phyloP scores from a whole-genome alignment of 371 early-diverging fungal genomes.

The Mucor saturninus region DNA sequence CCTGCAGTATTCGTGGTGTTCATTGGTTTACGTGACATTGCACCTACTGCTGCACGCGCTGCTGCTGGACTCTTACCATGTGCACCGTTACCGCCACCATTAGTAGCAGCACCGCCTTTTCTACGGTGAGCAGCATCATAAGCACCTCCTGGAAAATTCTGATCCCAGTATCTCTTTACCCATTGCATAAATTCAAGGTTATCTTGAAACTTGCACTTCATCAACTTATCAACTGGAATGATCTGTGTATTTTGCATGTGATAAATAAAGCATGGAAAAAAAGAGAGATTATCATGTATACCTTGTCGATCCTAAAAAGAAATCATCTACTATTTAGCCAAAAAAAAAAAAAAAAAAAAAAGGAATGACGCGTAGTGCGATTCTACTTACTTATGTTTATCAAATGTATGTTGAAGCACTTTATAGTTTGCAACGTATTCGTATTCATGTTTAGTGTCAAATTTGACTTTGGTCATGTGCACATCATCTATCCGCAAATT shows the following conservation, averaged over 20 bases:
- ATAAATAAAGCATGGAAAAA: neutral
- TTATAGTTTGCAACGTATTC: slow-evolving; percentile 92
- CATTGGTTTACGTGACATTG: neutral
- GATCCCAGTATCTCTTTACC: slow-evolving; percentile 89
- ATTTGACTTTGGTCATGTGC: slow-evolving; percentile 85
- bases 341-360: neutral
- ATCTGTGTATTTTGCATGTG: neutral
- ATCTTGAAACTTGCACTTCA: slow-evolving; percentile 94
- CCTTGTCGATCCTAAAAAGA: slow-evolving; percentile 52
- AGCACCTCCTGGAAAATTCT: slow-evolving; percentile 75
- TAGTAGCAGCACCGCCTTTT: slow-evolving; percentile 69
- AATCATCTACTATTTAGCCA: neutral
- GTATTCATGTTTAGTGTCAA: slow-evolving; percentile 90
- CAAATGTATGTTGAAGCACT: slow-evolving; percentile 83
- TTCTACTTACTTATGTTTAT: slow-evolving; percentile 71
- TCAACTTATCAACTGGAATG: slow-evolving; percentile 69
- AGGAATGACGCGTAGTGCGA: neutral
- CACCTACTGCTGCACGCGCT: slow-evolving; percentile 23
- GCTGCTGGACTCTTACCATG: slow-evolving; percentile 11
- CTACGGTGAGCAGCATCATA: slow-evolving; percentile 86
- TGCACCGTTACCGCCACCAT: neutral
- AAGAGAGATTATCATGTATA: neutral
- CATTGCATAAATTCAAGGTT: slow-evolving; percentile 96
- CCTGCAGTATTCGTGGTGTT: slow-evolving; percentile 14
- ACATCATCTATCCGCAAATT: slow-evolving; percentile 59